Conservation (phyloP, 2,329 filamentous ascomycete genomes). For the Endocalyx cinctus region DNA sequence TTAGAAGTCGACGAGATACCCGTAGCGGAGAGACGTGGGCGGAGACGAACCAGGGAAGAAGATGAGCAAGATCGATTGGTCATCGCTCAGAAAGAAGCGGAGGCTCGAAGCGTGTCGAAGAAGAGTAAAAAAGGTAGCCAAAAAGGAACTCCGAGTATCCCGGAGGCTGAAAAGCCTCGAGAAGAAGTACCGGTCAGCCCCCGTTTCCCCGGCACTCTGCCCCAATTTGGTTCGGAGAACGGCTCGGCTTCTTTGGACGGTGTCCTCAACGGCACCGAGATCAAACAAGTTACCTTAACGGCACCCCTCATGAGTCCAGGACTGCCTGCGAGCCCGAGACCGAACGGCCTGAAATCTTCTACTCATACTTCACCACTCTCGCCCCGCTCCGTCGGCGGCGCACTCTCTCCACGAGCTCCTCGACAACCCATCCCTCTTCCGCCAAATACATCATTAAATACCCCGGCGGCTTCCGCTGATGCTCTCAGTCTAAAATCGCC, state of each 20-base stretch:
- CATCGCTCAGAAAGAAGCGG: constrained; percentile 61
- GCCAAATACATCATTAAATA: constrained; percentile 62
- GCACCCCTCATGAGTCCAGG: constrained; percentile 54
- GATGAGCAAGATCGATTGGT: constrained; percentile 76
- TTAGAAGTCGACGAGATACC: constrained; percentile 64
- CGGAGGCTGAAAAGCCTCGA: constrained; percentile 21
- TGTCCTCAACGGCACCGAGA: constrained; percentile 37
- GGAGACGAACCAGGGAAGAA: constrained; percentile 80
- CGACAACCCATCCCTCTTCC: constrained; percentile 70
- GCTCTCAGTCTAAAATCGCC: constrained; percentile 34
- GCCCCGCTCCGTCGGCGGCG: constrained; percentile 46
- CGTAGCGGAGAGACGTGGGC: constrained; percentile 58
- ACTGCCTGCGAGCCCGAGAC: constrained; percentile 56
- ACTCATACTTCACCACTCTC: constrained; percentile 65
- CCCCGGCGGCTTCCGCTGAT: constrained; percentile 41
- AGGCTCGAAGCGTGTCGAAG: constrained; percentile 68
- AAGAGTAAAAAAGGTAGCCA: constrained; percentile 59
- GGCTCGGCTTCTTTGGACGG: constrained; percentile 49
- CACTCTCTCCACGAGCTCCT: constrained; percentile 66
- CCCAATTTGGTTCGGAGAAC: constrained; percentile 31
- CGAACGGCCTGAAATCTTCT: constrained; percentile 46
- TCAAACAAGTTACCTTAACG: constrained; percentile 27
- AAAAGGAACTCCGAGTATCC: constrained; percentile 40
- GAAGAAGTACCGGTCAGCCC: constrained; percentile 36
- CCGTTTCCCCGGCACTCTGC: constrained; percentile 24